Evolutionary conservation across 1,284 basidiomycete species (phyloP).

Genomic region (Pascua guehoae): DNA sequence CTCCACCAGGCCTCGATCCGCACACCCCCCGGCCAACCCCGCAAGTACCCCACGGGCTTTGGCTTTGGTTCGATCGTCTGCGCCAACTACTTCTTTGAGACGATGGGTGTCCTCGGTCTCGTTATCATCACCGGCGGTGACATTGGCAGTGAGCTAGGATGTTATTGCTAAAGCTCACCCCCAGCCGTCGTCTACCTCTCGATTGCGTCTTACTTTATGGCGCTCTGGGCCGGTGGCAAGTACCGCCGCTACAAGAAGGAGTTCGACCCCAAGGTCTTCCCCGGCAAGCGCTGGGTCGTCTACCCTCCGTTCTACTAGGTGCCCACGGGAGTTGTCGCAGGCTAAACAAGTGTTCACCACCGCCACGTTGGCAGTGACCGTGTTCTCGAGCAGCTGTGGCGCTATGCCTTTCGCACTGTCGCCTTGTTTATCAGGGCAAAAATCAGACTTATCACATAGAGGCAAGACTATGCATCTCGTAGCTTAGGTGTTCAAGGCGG

Average conservation of each 20-base stretch:
- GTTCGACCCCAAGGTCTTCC: slow-evolving; percentile 67
- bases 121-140: slow-evolving; percentile 71
- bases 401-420: too few relatives aligned
- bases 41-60: slow-evolving; percentile 73
- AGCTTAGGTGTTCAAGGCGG: too few relatives aligned
- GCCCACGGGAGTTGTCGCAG: neutral
- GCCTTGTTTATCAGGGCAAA: too few relatives aligned
- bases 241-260: slow-evolving; percentile 88
- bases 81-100: slow-evolving; percentile 96
- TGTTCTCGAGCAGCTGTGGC: too few relatives aligned
- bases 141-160: slow-evolving; percentile 60
- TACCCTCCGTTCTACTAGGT: slow-evolving; percentile 8
- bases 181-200: slow-evolving; percentile 69
- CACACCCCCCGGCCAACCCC: slow-evolving; percentile 71
- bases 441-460: too few relatives aligned
- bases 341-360: neutral
- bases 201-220: slow-evolving; percentile 71
- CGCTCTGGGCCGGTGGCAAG: slow-evolving; percentile 87
- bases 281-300: slow-evolving; percentile 41
- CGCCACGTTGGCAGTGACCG: too few relatives aligned
- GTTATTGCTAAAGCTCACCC: neutral
- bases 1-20: slow-evolving; percentile 77
- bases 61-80: slow-evolving; percentile 81
- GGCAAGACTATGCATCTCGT: too few relatives aligned
- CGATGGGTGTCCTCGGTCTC: slow-evolving; percentile 70